phyloP scores from a whole-genome alignment of 208 protist species.

The Acanthamoeba royreba region DNA sequence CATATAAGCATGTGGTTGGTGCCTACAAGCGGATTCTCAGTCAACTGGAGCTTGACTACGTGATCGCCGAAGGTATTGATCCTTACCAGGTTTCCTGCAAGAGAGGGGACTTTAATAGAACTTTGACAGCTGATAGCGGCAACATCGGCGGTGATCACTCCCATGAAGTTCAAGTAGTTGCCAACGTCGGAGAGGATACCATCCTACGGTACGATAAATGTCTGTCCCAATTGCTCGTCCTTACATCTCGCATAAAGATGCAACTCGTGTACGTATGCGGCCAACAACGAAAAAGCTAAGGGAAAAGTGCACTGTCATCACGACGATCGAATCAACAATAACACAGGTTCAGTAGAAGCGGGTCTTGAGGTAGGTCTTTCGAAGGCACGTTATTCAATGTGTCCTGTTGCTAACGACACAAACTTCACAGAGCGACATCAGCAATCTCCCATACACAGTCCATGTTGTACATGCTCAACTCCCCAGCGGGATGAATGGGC shows the following conservation, averaged over 20 bases:
- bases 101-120: no score
- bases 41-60: constrained; percentile 57
- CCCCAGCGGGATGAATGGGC: no score
- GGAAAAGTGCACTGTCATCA: background rate
- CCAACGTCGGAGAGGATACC: constrained; percentile 48
- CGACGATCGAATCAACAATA: no score
- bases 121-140: constrained; percentile 72
- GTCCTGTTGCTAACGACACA: no score
- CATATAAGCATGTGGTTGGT: constrained; percentile 52
- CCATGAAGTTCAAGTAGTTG: constrained; percentile 73
- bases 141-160: constrained; percentile 69
- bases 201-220: background rate
- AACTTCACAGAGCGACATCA: no score
- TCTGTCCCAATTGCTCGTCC: background rate
- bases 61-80: constrained; percentile 22
- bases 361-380: no score
- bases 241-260: background rate
- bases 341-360: no score
- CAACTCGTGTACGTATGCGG: constrained; percentile 9
- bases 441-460: no score
- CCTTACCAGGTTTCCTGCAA: no score
- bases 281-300: constrained; percentile 30
- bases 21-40: constrained; percentile 67
- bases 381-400: no score
- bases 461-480: no score